Conservation (phyloP, 2,329 filamentous ascomycete genomes). For the Coniochaeta ligniaria region DNA sequence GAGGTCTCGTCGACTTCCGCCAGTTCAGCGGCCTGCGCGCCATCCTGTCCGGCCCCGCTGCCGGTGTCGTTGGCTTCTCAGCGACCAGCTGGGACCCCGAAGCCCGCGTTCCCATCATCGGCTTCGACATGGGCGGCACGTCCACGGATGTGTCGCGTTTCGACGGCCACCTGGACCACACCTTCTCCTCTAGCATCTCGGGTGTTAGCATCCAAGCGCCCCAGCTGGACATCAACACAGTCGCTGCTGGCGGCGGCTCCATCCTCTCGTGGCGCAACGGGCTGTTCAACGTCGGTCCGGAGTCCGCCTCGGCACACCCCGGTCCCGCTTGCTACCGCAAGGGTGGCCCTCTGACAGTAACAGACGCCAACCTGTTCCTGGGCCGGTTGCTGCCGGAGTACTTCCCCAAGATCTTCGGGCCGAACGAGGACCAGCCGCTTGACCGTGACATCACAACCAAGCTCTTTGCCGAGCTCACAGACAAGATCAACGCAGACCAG, state of each 20-base stretch:
- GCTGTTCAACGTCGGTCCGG: constrained; percentile 58
- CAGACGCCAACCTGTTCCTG: constrained; percentile 56
- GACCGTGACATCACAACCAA: constrained; percentile 21
- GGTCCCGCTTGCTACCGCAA: constrained; percentile 60
- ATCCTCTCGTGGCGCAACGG: constrained; percentile 59
- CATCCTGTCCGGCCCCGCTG: constrained; percentile 4
- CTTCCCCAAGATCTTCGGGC: constrained; percentile 61
- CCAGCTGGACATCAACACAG: constrained; percentile 67
- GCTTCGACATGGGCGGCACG: constrained; percentile 57
- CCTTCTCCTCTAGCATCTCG: constrained; percentile 62
- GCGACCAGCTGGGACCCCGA: constrained; percentile 63
- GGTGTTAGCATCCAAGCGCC: constrained; percentile 67
- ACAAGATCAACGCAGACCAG: constrained; percentile 18
- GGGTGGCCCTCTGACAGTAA: constrained; percentile 55
- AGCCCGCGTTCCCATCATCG: constrained; percentile 62
- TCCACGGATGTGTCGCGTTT: constrained; percentile 1
- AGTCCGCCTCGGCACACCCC: constrained; percentile 58
- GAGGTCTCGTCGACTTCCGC: constrained; percentile 15
- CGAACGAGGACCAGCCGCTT: constrained; percentile 48
- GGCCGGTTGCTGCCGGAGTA: constrained; percentile 47
- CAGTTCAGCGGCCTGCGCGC: constrained; percentile 4
- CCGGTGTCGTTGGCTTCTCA: constrained; percentile 63
- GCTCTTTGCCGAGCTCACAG: constrained; percentile 23
- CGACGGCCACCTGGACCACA: constrained; percentile 54
- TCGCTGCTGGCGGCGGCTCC: constrained; percentile 55